phyloP scores from a whole-genome alignment of 2,329 filamentous ascomycete species.

The Shiraia bambusicola region DNA sequence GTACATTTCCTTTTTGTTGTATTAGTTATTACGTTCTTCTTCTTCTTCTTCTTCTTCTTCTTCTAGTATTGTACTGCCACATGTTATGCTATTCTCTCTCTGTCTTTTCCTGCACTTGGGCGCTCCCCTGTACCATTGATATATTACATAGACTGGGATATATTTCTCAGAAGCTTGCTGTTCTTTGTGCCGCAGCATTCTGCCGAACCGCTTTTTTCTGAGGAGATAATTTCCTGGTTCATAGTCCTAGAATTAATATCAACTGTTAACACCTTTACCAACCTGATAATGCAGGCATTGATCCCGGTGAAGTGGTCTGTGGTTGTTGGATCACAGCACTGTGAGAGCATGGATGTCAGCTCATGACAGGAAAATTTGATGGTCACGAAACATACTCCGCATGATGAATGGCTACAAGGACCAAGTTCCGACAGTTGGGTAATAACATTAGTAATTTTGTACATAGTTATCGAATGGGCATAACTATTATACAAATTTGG shows the following conservation, averaged over 20 bases:
- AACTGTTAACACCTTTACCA: not conserved
- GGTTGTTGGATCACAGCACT: not conserved
- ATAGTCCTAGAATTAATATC: conserved; percentile 2
- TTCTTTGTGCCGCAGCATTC: not conserved
- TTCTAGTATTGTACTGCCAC: no score
- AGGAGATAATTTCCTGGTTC: not conserved
- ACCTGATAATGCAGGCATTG: not conserved
- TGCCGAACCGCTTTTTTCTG: not conserved
- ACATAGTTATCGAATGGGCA: not conserved
- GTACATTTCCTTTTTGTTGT: no score
- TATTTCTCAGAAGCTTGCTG: not conserved
- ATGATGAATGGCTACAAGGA: not conserved
- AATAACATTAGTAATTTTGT: conserved; percentile 11
- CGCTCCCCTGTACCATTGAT: not conserved
- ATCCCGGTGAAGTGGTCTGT: not conserved
- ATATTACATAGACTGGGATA: not conserved
- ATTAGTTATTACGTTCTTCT: no score
- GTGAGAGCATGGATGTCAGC: not conserved
- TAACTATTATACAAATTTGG: not conserved
- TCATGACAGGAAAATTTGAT: not conserved
- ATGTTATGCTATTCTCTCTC: no score
- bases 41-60: no score
- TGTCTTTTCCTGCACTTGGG: no score
- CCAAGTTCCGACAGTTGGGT: not conserved
- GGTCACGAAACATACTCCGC: not conserved